A percentile compares a stretch with the other conserved stretches of the same genome.
Evolutionary conservation across 768 basidiomycete genomes (phyloP).

Genomic region (Phylloporus sp.): DNA sequence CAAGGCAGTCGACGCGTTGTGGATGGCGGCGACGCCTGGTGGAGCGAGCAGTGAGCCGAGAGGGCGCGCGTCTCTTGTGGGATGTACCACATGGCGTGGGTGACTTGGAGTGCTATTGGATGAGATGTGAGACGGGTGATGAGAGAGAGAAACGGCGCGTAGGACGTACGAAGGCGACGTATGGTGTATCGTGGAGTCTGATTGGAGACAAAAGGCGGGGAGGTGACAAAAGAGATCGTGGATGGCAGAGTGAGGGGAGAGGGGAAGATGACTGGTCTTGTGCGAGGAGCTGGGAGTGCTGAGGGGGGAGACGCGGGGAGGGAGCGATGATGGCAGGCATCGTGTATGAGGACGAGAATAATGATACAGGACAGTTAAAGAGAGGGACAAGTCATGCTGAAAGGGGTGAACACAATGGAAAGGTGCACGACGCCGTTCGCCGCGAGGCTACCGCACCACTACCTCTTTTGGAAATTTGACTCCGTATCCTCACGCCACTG

Average conservation of each 20-base stretch:
- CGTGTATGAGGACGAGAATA: conserved; percentile 14
- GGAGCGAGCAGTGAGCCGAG: conserved; percentile 34
- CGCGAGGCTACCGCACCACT: conserved; percentile 19
- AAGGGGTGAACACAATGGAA: conserved; percentile 23
- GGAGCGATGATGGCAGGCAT: conserved; percentile 44
- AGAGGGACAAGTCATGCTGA: conserved; percentile 25
- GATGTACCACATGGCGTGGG: conserved; percentile 35
- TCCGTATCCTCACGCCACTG: conserved; percentile 3
- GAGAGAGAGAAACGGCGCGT: background rate
- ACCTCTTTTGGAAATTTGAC: conserved; percentile 26
- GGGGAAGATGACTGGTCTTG: conserved; percentile 8
- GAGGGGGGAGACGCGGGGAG: conserved; percentile 31
- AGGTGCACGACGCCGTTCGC: conserved; percentile 11
- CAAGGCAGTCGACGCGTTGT: conserved; percentile 39
- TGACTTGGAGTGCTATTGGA: conserved; percentile 35
- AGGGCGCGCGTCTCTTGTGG: conserved; percentile 34
- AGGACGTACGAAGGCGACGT: conserved; percentile 18
- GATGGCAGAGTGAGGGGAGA: conserved; percentile 9
- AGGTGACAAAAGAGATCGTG: conserved; percentile 22
- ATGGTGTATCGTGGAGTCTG: conserved; percentile 29
- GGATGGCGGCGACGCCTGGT: conserved; percentile 39
- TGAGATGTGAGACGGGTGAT: conserved; percentile 5
- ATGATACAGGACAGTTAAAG: conserved; percentile 34
- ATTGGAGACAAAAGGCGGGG: conserved; percentile 38
- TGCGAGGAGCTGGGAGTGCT: conserved; percentile 9